phyloP scores from a whole-genome alignment of 2,329 filamentous ascomycete genomes.

The Exophiala sideris region DNA sequence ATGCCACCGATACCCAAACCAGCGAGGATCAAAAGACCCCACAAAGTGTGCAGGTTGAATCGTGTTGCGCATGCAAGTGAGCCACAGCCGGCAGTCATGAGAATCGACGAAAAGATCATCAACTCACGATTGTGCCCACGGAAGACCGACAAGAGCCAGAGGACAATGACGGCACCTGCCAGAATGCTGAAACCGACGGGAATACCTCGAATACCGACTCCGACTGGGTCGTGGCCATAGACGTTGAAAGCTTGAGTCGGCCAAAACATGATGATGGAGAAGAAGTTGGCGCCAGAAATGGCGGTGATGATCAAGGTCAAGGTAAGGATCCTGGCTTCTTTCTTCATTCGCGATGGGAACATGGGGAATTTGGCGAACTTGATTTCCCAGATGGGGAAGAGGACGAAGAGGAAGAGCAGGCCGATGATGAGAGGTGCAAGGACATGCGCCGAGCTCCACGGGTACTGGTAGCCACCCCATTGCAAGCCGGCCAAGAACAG shows the following conservation, averaged over 20 bases:
- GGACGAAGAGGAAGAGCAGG: conserved; percentile 37
- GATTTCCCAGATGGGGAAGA: conserved; percentile 47
- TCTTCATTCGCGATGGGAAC: conserved; percentile 44
- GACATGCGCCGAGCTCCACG: conserved; percentile 45
- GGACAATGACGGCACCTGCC: conserved; percentile 56
- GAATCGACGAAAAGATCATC: conserved; percentile 55
- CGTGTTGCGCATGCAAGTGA: conserved; percentile 49
- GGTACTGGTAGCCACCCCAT: conserved; percentile 48
- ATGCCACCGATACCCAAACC: conserved; percentile 66
- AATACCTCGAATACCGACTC: conserved; percentile 62
- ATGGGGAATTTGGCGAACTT: conserved; percentile 47
- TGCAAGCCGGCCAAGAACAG: conserved; percentile 50
- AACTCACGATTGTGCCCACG: conserved; percentile 59
- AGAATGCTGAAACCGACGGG: conserved; percentile 65
- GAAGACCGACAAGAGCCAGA: conserved; percentile 56
- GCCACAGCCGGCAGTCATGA: conserved; percentile 64
- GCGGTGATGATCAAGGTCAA: conserved; percentile 58
- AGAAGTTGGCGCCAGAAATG: conserved; percentile 59
- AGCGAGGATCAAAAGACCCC: conserved; percentile 58
- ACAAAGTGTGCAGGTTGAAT: conserved; percentile 55
- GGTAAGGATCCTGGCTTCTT: conserved; percentile 48
- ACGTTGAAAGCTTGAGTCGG: conserved; percentile 63
- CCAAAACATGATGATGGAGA: conserved; percentile 58
- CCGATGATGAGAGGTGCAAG: conserved; percentile 47
- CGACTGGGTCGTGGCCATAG: conserved; percentile 63